phyloP scores from a whole-genome alignment of 495 filamentous ascomycete genomes.

The Amniculicola lignicola region DNA sequence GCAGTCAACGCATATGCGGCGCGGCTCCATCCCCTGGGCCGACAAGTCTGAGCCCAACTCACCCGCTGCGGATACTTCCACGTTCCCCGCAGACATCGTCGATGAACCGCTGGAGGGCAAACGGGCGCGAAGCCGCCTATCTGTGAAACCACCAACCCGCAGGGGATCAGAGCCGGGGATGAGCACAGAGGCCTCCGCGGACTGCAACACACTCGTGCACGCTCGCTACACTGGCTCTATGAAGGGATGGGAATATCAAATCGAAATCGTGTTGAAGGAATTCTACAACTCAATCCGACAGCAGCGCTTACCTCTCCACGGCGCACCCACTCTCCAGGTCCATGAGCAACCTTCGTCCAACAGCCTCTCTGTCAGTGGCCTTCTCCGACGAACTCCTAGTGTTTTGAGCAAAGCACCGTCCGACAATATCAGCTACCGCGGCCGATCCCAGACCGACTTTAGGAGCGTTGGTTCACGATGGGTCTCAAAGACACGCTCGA shows the following conservation, averaged over 20 bases:
- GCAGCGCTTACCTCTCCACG: conserved; percentile 78
- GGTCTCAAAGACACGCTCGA: conserved; percentile 79
- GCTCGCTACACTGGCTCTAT: conserved; percentile 71
- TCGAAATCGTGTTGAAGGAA: conserved; percentile 86
- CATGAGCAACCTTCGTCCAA: conserved; percentile 43
- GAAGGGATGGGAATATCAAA: conserved; percentile 81
- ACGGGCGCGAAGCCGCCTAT: conserved; percentile 37
- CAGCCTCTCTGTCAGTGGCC: conserved; percentile 49
- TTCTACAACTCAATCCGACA: conserved; percentile 87
- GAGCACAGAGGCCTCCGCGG: conserved; percentile 35
- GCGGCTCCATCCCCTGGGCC: conserved; percentile 38
- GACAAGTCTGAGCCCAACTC: conserved; percentile 41
- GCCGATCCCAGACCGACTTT: conserved; percentile 61
- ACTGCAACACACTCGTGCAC: conserved; percentile 67
- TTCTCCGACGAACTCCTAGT: conserved; percentile 82
- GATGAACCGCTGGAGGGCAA: conserved; percentile 38
- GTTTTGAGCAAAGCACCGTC: conserved; percentile 84
- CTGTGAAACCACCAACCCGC: conserved; percentile 36
- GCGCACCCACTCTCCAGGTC: conserved; percentile 45
- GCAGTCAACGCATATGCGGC: conserved; percentile 45
- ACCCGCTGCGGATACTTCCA: conserved; percentile 33
- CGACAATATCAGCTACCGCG: conserved; percentile 65
- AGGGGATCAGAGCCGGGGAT: conserved; percentile 38
- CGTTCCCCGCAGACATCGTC: conserved; percentile 21
- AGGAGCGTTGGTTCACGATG: conserved; percentile 67